A percentile compares a stretch with the other conserved stretches of the same genome.
Conservation (phyloP, 305 asterid genomes). For the Salvia sclarea region DNA sequence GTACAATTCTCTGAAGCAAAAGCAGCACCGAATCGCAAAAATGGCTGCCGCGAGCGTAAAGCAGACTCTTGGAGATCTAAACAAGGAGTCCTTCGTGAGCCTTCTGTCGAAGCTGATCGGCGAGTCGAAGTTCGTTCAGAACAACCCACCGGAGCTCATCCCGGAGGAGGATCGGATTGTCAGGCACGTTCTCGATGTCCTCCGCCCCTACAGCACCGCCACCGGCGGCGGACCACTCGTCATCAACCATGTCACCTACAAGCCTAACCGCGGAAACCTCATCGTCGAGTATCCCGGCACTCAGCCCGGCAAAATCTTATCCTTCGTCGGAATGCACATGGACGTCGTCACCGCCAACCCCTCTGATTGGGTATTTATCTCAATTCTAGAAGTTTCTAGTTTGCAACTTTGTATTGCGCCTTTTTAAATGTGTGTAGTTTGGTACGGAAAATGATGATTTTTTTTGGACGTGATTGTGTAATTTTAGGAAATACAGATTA, state of each 20-base stretch:
- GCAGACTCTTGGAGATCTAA: too few relatives aligned
- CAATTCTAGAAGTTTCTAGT: neutral
- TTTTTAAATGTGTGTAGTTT: neutral
- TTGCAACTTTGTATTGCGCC: neutral
- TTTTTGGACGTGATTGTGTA: neutral
- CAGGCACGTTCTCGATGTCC: too few relatives aligned
- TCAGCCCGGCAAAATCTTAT: conserved; percentile 66
- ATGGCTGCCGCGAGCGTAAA: too few relatives aligned
- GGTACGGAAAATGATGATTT: conserved; percentile 3
- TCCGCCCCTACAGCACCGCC: conserved; percentile 69
- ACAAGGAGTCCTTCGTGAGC: too few relatives aligned
- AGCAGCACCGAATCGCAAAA: too few relatives aligned
- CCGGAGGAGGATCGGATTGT: too few relatives aligned
- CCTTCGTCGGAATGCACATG: conserved; percentile 99
- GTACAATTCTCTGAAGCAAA: too few relatives aligned
- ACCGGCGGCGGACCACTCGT: conserved; percentile 86
- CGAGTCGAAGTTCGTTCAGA: too few relatives aligned
- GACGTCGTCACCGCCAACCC: conserved; percentile 96
- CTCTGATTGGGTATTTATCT: conserved; percentile 68
- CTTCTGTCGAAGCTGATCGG: too few relatives aligned
- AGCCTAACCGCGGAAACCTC: conserved; percentile 88
- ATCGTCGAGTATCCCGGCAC: conserved; percentile 96
- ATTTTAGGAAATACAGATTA: conserved; percentile 7
- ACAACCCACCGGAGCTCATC: too few relatives aligned
- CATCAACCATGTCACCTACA: conserved; percentile 74